Evolutionary conservation across 805 yeast species (phyloP).

Genomic region (Yamadazyma takamatsuzukensis): DNA sequence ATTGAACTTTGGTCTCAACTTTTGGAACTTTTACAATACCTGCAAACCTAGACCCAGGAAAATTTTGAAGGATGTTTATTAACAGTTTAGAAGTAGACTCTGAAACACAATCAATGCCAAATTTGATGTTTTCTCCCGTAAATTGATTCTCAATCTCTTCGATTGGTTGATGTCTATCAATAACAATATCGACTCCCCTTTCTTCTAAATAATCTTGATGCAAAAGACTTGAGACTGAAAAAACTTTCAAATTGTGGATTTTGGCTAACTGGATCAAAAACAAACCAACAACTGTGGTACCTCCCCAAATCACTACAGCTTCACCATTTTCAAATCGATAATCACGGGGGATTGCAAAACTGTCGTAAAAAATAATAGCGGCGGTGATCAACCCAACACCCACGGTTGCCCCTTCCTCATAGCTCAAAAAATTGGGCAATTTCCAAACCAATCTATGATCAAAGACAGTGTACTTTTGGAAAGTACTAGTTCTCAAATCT

Average conservation of each 20-base stretch:
- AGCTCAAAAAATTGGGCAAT: constrained; percentile 29
- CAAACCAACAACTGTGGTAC: constrained; percentile 45
- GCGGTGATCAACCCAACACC: constrained; percentile 50
- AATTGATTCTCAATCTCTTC: constrained; percentile 14
- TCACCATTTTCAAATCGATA: too few species aligned
- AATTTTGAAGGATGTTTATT: constrained; percentile 20
- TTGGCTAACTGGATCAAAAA: constrained; percentile 41
- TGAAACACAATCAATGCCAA: constrained; percentile 45
- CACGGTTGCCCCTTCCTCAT: constrained; percentile 41
- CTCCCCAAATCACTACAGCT: constrained; percentile 44
- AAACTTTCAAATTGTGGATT: constrained; percentile 34
- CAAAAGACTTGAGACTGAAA: constrained; percentile 21
- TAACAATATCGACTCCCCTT: constrained; percentile 27
- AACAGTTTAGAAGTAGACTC: constrained; percentile 34
- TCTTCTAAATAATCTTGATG: constrained; percentile 17
- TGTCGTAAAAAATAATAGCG: constrained; percentile 20
- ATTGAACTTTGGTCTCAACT: constrained; percentile 18
- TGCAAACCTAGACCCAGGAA: constrained; percentile 22
- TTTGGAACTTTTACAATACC: constrained; percentile 38
- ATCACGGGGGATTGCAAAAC: constrained; percentile 17
- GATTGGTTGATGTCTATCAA: constrained; percentile 29
- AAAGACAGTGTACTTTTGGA: constrained; percentile 43
- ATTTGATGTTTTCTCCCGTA: constrained; percentile 22
- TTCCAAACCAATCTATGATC: constrained; percentile 46
- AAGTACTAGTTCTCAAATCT: constrained; percentile 44